Evolutionary conservation across 2,329 filamentous ascomycete species (phyloP).

Genomic region (Raffaelea albimanens): DNA sequence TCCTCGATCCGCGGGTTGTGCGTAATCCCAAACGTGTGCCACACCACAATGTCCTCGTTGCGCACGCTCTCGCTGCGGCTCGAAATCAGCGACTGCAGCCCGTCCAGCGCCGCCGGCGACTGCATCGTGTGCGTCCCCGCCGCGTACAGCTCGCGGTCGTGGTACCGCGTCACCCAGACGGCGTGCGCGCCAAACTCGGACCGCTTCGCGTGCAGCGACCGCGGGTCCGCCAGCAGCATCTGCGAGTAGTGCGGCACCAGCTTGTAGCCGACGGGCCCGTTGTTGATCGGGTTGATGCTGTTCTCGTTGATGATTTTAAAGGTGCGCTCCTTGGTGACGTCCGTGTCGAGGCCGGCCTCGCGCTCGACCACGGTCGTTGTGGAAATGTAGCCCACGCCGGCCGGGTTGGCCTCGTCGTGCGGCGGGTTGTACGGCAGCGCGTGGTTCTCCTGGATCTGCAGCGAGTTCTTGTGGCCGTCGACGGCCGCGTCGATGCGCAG

Average conservation of each 20-base stretch:
- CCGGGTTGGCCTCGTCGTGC: slow-evolving; percentile 31
- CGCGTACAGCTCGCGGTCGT: slow-evolving; percentile 32
- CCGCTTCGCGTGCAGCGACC: slow-evolving; percentile 27
- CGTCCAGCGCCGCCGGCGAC: slow-evolving; percentile 8
- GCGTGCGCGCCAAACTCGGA: slow-evolving; percentile 32
- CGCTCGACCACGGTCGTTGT: slow-evolving; percentile 30
- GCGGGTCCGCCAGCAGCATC: slow-evolving; percentile 27
- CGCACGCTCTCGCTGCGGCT: slow-evolving; percentile 1
- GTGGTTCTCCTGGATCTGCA: slow-evolving; percentile 29
- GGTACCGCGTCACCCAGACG: slow-evolving; percentile 34
- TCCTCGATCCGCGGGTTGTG: slow-evolving; percentile 57
- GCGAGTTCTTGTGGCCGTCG: slow-evolving; percentile 33
- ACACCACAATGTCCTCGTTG: slow-evolving; percentile 53
- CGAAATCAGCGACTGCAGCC: not conserved
- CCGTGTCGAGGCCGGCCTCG: slow-evolving; percentile 37
- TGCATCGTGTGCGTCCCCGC: slow-evolving; percentile 29
- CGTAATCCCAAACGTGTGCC: slow-evolving; percentile 50
- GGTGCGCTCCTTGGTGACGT: slow-evolving; percentile 29
- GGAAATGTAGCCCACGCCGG: slow-evolving; percentile 35
- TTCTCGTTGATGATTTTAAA: slow-evolving; percentile 40
- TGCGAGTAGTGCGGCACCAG: slow-evolving; percentile 35
- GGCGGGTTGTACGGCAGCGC: slow-evolving; percentile 5
- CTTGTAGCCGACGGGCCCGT: slow-evolving; percentile 35
- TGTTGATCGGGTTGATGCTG: slow-evolving; percentile 28
- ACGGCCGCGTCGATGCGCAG: slow-evolving; percentile 55